Evolutionary conservation across 1,139 yeast species (phyloP).

Genomic region (Geotrichum histeridarum): DNA sequence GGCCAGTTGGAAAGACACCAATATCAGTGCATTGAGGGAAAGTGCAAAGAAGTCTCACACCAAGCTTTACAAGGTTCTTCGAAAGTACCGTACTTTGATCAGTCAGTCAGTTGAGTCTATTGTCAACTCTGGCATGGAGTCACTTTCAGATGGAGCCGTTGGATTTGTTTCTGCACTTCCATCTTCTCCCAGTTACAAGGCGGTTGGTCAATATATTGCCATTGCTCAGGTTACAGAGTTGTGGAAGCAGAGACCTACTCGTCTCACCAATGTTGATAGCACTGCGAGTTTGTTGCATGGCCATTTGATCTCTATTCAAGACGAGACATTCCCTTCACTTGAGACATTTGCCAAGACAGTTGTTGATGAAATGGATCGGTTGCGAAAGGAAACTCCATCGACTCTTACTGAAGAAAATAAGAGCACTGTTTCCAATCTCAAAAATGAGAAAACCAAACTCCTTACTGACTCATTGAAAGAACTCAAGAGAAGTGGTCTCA

Average conservation of each 20-base stretch:
- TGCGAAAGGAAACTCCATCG: conserved; percentile 73
- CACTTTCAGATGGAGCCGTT: conserved; percentile 17
- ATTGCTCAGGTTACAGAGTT: conserved; percentile 35
- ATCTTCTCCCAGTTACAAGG: conserved; percentile 17
- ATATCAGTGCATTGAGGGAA: conserved; percentile 86
- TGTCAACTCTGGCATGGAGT: conserved; percentile 34
- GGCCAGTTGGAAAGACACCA: conserved; percentile 97
- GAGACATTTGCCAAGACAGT: conserved; percentile 53
- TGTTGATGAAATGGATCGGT: conserved; percentile 53
- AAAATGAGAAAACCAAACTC: conserved; percentile 71
- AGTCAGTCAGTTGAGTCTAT: conserved; percentile 50
- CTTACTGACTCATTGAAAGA: conserved; percentile 74
- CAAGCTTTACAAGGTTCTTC: conserved; percentile 72
- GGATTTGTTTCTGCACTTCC: conserved; percentile 20
- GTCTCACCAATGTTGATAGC: conserved; percentile 47
- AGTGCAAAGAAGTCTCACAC: conserved; percentile 88
- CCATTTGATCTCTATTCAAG: conserved; percentile 20
- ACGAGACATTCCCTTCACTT: conserved; percentile 40
- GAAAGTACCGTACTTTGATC: conserved; percentile 70
- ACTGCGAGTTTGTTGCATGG: conserved; percentile 35
- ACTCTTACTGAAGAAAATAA: conserved; percentile 68
- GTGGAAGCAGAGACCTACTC: conserved; percentile 55
- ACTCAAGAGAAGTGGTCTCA: conserved; percentile 69
- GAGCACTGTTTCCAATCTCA: conserved; percentile 64
- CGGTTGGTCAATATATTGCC: conserved; percentile 18